phyloP scores from a whole-genome alignment of 116 monocot species.

The Posidonia oceanica region DNA sequence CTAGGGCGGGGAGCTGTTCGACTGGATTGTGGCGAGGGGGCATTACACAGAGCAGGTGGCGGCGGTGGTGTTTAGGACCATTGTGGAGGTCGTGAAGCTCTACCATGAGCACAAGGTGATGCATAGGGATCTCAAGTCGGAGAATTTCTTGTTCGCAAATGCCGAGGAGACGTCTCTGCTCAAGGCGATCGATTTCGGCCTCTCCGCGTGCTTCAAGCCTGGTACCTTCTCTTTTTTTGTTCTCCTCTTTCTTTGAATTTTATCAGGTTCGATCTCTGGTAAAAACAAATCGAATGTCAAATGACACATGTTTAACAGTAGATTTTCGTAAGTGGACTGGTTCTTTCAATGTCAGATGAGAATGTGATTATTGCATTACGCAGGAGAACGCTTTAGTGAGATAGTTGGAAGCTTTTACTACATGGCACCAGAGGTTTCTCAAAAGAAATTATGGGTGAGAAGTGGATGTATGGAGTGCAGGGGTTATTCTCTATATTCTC shows the following conservation, averaged over 20 bases:
- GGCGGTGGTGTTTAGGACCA: no score
- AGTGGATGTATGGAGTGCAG: slow-evolving; percentile 75
- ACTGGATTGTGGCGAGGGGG: no score
- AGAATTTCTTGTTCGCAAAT: slow-evolving; percentile 62
- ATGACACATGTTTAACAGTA: no score
- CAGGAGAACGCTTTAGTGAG: slow-evolving; percentile 45
- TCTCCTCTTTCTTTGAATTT: no score
- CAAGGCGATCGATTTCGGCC: slow-evolving; percentile 65
- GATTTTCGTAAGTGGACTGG: no score
- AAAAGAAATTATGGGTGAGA: slow-evolving; percentile 61
- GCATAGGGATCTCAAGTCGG: slow-evolving; percentile 67
- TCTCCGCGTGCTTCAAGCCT: slow-evolving; percentile 58
- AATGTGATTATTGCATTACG: background rate
- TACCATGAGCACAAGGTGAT: slow-evolving; percentile 59
- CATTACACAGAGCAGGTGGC: no score
- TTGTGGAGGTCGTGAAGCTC: slow-evolving; percentile 49
- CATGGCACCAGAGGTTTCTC: slow-evolving; percentile 77
- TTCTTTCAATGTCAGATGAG: background rate
- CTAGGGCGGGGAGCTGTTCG: slow-evolving; percentile 70
- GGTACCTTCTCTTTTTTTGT: slow-evolving; percentile 16
- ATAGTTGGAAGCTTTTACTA: slow-evolving; percentile 75
- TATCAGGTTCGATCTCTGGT: no score
- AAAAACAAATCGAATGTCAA: no score
- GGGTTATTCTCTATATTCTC: slow-evolving; percentile 76
- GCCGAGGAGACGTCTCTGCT: slow-evolving; percentile 34